A percentile compares a stretch with the other conserved stretches of the same genome.
Conservation (phyloP, 306 rosid species). For the Luffa acutangula region DNA sequence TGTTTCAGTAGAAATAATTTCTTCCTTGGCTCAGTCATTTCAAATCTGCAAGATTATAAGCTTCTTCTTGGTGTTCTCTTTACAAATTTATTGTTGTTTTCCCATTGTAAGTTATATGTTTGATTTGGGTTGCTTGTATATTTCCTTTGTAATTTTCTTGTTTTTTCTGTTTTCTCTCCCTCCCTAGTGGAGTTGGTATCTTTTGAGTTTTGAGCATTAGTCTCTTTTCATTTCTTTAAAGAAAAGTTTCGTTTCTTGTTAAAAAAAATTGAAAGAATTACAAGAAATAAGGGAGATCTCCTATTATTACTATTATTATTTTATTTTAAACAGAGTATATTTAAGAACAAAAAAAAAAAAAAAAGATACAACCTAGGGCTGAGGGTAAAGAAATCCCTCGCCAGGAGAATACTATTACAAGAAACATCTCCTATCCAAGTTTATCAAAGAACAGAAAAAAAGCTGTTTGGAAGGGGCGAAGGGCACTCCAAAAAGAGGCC, state of each 20-base stretch:
- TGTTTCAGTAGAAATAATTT: background rate
- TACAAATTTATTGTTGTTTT: no score
- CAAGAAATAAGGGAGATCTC: background rate
- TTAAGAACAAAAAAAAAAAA: background rate
- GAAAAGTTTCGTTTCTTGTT: no score
- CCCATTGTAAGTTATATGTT: no score
- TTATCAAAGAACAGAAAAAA: background rate
- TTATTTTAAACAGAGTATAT: background rate
- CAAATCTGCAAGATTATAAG: no score
- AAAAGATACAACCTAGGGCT: background rate
- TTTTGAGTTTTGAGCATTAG: no score
- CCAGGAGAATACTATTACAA: background rate
- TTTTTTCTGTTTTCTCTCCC: no score
- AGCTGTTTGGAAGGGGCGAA: background rate
- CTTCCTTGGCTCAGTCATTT: no score
- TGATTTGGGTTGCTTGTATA: no score
- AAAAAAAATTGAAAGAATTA: background rate
- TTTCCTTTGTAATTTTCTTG: no score
- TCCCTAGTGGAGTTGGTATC: no score
- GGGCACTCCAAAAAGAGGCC: background rate
- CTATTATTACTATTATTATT: background rate
- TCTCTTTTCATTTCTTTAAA: no score
- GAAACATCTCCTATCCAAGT: background rate
- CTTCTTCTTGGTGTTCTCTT: no score
- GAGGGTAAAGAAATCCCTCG: background rate